phyloP scores from a whole-genome alignment of 805 yeast species.

The Ogataea wickerhamii region DNA sequence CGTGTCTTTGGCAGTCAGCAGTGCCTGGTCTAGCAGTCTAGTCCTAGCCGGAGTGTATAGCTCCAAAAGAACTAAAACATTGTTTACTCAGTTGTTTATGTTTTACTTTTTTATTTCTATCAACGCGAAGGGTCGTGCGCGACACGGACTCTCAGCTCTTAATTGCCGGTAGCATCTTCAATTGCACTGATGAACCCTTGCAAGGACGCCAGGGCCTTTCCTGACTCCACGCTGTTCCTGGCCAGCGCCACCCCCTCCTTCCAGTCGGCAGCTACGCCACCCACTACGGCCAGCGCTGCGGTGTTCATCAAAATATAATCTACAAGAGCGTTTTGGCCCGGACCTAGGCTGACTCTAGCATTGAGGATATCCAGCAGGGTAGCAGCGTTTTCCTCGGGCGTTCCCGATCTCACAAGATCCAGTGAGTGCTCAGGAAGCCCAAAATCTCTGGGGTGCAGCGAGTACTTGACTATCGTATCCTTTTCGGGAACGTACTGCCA shows the following conservation, averaged over 20 bases:
- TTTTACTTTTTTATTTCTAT: no score
- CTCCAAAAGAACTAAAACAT: no score
- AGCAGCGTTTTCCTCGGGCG: constrained; percentile 81
- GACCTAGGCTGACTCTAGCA: constrained; percentile 39
- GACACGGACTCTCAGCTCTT: no score
- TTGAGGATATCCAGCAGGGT: constrained; percentile 42
- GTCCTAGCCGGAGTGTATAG: no score
- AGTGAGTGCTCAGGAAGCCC: constrained; percentile 74
- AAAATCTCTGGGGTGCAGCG: constrained; percentile 69
- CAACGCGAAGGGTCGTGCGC: no score
- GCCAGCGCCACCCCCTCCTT: constrained; percentile 75
- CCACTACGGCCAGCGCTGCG: constrained; percentile 79
- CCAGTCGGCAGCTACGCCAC: constrained; percentile 69
- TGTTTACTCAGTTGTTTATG: no score
- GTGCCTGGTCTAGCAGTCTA: no score
- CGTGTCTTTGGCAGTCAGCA: no score
- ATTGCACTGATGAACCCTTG: constrained; percentile 47
- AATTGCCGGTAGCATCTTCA: no score
- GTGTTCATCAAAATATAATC: constrained; percentile 91
- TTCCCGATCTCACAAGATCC: constrained; percentile 69
- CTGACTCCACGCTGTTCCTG: constrained; percentile 58
- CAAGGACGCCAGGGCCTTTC: constrained; percentile 62
- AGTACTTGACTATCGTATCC: constrained; percentile 38
- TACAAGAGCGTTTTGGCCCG: constrained; percentile 59
- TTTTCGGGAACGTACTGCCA: constrained; percentile 59